Conservation (phyloP, 2,329 filamentous ascomycete species). For the Sordariomycetes sp. region DNA sequence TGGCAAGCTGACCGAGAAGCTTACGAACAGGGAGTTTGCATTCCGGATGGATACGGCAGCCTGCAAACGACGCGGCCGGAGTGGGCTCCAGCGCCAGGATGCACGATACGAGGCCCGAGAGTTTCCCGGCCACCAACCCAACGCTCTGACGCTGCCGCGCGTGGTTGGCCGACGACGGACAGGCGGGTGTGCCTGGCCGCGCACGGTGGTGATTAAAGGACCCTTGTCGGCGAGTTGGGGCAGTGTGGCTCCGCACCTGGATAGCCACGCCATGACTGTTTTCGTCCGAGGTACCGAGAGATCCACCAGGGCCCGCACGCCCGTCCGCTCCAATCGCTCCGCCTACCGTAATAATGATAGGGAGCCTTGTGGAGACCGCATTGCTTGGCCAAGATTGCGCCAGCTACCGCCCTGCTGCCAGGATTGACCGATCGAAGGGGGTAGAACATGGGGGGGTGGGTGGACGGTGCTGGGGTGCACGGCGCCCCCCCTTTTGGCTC, state of each 20-base stretch:
- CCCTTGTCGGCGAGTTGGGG: background rate
- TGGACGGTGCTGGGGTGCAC: too few relatives aligned
- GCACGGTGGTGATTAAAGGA: background rate
- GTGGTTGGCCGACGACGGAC: background rate
- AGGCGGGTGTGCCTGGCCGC: background rate
- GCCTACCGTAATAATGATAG: background rate
- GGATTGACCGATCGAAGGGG: background rate
- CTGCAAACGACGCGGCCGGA: too few relatives aligned
- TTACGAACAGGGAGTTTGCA: too few relatives aligned
- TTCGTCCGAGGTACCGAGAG: background rate
- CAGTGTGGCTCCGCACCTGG: conserved; percentile 1
- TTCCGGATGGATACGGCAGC: too few relatives aligned
- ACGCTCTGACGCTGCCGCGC: too few relatives aligned
- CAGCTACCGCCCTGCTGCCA: conserved; percentile 1
- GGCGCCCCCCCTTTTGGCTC: background rate
- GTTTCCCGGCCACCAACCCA: too few relatives aligned
- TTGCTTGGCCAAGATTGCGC: background rate
- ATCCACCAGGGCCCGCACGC: background rate
- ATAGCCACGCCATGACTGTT: background rate
- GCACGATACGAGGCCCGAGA: too few relatives aligned
- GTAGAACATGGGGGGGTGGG: background rate
- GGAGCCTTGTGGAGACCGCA: background rate
- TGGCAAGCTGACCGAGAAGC: too few relatives aligned
- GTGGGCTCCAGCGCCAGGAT: too few relatives aligned
- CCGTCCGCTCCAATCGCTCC: background rate